A percentile compares a stretch with the other conserved stretches of the same genome.
Conservation (phyloP, 2,329 filamentous ascomycete genomes). For the Verticillium zaregamsianum region DNA sequence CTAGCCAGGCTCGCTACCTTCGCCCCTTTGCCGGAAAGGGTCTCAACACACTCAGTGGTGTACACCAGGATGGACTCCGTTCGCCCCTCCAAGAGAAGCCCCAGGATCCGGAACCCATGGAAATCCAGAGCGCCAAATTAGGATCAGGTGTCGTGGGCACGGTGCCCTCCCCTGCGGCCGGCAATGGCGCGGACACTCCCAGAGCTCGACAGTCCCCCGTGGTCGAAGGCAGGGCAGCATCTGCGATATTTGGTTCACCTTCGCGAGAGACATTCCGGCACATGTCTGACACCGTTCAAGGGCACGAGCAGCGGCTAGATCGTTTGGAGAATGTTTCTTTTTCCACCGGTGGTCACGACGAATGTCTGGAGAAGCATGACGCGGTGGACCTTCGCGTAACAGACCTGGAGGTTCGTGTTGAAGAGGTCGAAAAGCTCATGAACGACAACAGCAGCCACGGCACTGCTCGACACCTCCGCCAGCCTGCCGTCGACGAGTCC, state of each 20-base stretch:
- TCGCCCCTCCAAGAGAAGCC: slow-evolving; percentile 26
- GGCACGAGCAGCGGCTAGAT: slow-evolving; percentile 63
- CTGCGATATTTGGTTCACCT: slow-evolving; percentile 14
- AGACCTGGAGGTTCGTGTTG: slow-evolving; percentile 62
- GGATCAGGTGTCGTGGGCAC: not conserved
- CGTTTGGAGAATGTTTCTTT: slow-evolving; percentile 68
- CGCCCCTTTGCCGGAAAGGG: slow-evolving; percentile 53
- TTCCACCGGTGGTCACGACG: slow-evolving; percentile 61
- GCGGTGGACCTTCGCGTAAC: slow-evolving; percentile 61
- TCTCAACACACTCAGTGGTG: slow-evolving; percentile 46
- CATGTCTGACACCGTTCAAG: slow-evolving; percentile 48
- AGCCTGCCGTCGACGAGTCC: slow-evolving; percentile 36
- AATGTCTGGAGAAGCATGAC: slow-evolving; percentile 65
- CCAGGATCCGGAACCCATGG: slow-evolving; percentile 10
- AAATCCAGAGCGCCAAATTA: not conserved
- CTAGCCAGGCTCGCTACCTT: slow-evolving; percentile 45
- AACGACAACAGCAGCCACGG: slow-evolving; percentile 39
- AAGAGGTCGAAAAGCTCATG: slow-evolving; percentile 53
- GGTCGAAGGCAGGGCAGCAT: not conserved
- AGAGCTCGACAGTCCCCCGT: slow-evolving; percentile 10
- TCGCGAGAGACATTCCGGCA: slow-evolving; percentile 36
- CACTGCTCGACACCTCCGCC: slow-evolving; percentile 29
- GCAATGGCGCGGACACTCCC: slow-evolving; percentile 19
- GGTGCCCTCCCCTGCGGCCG: not conserved
- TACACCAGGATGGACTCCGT: slow-evolving; percentile 22